Conservation (phyloP, 192 early-diverging fungal species). For the Coemansia sp. region DNA sequence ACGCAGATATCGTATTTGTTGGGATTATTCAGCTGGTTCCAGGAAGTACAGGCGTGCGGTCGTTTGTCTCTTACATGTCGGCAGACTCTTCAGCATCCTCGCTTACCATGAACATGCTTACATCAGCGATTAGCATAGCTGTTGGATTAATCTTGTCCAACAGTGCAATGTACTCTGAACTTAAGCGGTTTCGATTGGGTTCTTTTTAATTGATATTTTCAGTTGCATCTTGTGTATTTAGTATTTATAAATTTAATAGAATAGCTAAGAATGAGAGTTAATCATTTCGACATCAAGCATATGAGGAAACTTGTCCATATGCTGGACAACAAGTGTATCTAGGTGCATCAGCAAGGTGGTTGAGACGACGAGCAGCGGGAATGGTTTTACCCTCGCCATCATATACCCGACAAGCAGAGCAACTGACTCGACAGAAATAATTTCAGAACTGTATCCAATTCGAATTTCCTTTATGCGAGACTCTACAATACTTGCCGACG, state of each 20-base stretch:
- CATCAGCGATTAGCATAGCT: constrained; percentile 33
- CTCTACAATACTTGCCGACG: background rate
- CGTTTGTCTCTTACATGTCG: constrained; percentile 59
- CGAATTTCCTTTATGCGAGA: background rate
- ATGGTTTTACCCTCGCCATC: background rate
- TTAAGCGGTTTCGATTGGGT: constrained; percentile 24
- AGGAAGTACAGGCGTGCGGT: constrained; percentile 67
- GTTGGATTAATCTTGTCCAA: constrained; percentile 34
- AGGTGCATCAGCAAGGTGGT: background rate
- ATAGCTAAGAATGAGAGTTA: background rate
- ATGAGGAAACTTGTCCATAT: constrained; percentile 2
- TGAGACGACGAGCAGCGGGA: background rate
- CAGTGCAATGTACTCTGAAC: constrained; percentile 32
- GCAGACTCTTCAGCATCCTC: constrained; percentile 44
- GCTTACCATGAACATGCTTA: constrained; percentile 39
- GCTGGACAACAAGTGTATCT: background rate
- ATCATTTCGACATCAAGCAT: background rate
- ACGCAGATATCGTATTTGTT: constrained; percentile 65
- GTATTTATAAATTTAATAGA: background rate
- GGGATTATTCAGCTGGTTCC: constrained; percentile 81
- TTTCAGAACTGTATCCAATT: background rate
- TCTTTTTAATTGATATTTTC: constrained; percentile 13
- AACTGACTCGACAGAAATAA: background rate
- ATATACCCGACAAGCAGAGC: background rate
- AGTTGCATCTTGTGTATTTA: background rate